Percentiles rank a stretch among this genome's conserved stretches.
Conservation (phyloP, 768 basidiomycete genomes). For the Suillus hirtellus region DNA sequence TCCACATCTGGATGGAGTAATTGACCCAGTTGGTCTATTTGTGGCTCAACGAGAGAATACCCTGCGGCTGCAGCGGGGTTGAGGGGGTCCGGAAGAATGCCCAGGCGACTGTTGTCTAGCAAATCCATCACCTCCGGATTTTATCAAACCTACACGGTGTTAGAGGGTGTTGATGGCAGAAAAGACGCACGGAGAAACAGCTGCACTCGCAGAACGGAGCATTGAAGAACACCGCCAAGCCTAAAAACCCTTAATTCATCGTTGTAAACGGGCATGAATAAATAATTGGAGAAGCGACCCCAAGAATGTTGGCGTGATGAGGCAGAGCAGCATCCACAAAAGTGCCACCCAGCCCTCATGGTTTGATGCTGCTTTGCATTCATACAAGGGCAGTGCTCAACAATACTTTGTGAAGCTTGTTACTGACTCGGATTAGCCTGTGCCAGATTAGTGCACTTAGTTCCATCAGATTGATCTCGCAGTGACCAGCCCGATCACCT, state of each 20-base stretch:
- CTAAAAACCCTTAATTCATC: conserved; percentile 24
- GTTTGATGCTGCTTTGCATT: not conserved
- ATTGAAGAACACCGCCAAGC: conserved; percentile 23
- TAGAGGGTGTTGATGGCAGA: conserved; percentile 10
- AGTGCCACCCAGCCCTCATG: not conserved
- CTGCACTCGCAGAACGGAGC: conserved; percentile 19
- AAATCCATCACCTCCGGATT: conserved; percentile 19
- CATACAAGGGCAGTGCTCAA: not conserved
- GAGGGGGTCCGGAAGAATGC: conserved; percentile 25
- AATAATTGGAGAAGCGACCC: conserved; percentile 12
- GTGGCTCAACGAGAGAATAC: conserved; percentile 9
- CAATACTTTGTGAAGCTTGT: not conserved
- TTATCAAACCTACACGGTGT: conserved; percentile 14
- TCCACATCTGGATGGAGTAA: conserved; percentile 26
- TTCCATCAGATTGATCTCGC: not conserved
- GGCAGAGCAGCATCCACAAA: not conserved
- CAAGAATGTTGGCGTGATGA: not conserved
- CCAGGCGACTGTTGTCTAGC: conserved; percentile 23
- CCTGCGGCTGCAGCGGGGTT: conserved; percentile 20
- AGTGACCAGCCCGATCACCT: not conserved
- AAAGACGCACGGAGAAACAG: not conserved
- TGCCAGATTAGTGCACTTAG: not conserved
- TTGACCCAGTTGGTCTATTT: conserved; percentile 16
- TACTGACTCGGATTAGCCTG: not conserved
- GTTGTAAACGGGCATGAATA: conserved; percentile 22